Base-by-base conservation (phyloP, 192 early-diverging fungal genomes). In the Coemansia sp. region DNA sequence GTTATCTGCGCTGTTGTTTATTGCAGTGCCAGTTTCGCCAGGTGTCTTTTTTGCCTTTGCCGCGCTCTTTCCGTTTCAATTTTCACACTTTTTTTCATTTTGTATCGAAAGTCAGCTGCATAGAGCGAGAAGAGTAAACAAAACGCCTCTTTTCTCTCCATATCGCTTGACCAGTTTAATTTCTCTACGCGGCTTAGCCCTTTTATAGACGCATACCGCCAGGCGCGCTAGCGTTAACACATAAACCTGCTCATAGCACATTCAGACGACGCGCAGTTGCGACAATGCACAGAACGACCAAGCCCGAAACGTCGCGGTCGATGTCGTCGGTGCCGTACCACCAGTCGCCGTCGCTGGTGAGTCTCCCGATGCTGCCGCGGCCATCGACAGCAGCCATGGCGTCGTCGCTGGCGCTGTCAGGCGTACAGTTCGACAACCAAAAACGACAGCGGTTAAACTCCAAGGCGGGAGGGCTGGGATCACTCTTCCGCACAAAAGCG, bases 321-420 rank as follows among this genome's bases (percentile, higher is more conserved):
- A 71, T 64, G 66, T 66, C 63, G 60, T 60, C 69, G 28, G 62
- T 68, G 62, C 61, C 65, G 60, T 78, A 72, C 70, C 75, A 78
- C 25, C 75, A 72, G 53, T 78, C 75, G n/a, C 58, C 69, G 42
- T 78, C 75, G 36, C 62, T 78, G 59, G 75, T 78, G 20, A 78
- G 75, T 28, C 69, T 78, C 17, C 75, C 75, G 22, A 78, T 78
- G 75, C 75, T 78, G 48, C 59, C 75, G 28, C 75, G 75, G 17
- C 75, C 75, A 23, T 72, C 69, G 42, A 78, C 75, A 10, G 60
- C 59, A 4, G 63, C 50, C n/a, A 63, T 69, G 60, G 69, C 65
- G 20, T 23, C 69, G 62, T 26, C 69, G 47, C 63, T 72, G 34
- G 75, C 65, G 23, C 44, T 78, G 28, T 26, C 51, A 15, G 36